Percentiles rank a stretch among this genome's conserved stretches.
phyloP scores from a whole-genome alignment of 495 filamentous ascomycete species.

The Delitschia confertaspora region DNA sequence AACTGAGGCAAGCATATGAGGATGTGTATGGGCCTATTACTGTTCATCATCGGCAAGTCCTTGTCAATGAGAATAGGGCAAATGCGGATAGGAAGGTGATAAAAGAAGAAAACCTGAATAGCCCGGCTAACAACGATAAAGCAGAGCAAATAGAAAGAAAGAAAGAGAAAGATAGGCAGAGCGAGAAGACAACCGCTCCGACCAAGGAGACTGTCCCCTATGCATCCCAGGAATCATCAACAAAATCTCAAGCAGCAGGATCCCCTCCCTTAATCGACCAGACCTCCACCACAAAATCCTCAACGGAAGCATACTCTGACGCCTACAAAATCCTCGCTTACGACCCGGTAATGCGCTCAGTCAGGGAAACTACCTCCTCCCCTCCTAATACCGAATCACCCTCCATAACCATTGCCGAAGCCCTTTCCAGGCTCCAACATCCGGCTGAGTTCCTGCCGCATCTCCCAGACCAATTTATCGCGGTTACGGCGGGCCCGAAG shows the following conservation, averaged over 20 bases:
- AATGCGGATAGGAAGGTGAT: too few species aligned
- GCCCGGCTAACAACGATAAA: too few species aligned
- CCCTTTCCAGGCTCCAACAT: slow-evolving; percentile 5
- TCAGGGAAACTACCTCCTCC: slow-evolving; percentile 1
- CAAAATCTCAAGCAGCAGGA: not conserved
- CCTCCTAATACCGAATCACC: not conserved
- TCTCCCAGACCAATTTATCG: slow-evolving; percentile 8
- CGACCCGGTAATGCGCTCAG: slow-evolving; percentile 4
- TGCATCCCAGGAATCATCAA: not conserved
- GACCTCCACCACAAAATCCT: not conserved
- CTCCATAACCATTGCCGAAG: slow-evolving; percentile 7
- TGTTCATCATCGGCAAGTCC: slow-evolving; percentile 9
- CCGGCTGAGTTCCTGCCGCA: slow-evolving; percentile 20
- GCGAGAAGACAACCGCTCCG: too few species aligned
- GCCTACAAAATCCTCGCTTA: slow-evolving; percentile 15
- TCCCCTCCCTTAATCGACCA: too few species aligned
- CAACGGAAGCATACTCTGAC: not conserved
- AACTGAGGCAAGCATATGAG: slow-evolving; percentile 8
- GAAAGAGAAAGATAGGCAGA: too few species aligned
- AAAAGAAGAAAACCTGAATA: too few species aligned
- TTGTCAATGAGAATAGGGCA: not conserved
- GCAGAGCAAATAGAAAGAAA: too few species aligned
- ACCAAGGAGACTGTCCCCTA: too few species aligned
- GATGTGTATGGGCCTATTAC: slow-evolving; percentile 17
- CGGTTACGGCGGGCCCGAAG: slow-evolving; percentile 3